phyloP scores from a whole-genome alignment of 2,329 filamentous ascomycete species.

The Hymenoscyphus linearis region DNA sequence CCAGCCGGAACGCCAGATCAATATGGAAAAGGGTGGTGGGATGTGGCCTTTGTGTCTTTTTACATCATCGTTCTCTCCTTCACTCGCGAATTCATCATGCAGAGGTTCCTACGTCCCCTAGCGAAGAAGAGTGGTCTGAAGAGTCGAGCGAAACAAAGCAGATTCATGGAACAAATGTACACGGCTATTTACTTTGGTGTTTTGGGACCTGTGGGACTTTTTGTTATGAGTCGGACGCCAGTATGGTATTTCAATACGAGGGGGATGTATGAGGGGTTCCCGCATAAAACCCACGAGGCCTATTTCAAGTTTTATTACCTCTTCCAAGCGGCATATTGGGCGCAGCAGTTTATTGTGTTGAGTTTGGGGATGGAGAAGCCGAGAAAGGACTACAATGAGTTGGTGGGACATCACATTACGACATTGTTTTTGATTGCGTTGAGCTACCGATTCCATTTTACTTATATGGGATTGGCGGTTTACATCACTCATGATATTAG shows the following conservation, averaged over 20 bases:
- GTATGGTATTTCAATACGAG: slow-evolving; percentile 94
- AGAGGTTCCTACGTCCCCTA: slow-evolving; percentile 74
- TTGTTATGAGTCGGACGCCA: slow-evolving; percentile 81
- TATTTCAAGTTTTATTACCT: slow-evolving; percentile 92
- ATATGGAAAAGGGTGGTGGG: slow-evolving; percentile 82
- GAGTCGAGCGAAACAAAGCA: slow-evolving; percentile 71
- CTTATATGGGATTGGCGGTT: slow-evolving; percentile 86
- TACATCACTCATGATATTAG: slow-evolving; percentile 93
- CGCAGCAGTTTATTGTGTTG: slow-evolving; percentile 88
- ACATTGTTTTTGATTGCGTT: slow-evolving; percentile 75
- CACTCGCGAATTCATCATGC: slow-evolving; percentile 93
- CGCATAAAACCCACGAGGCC: slow-evolving; percentile 74
- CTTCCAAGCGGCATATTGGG: slow-evolving; percentile 90
- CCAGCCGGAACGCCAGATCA: slow-evolving; percentile 47
- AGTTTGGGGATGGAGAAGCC: slow-evolving; percentile 85
- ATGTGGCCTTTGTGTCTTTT: slow-evolving; percentile 81
- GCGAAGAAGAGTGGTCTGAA: slow-evolving; percentile 65
- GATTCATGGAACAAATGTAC: slow-evolving; percentile 96
- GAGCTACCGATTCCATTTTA: slow-evolving; percentile 95
- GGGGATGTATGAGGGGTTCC: slow-evolving; percentile 86
- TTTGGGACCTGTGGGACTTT: slow-evolving; percentile 78
- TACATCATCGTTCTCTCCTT: slow-evolving; percentile 88
- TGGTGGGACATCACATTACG: slow-evolving; percentile 86
- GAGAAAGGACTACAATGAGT: slow-evolving; percentile 89
- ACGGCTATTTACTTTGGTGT: slow-evolving; percentile 84